These are phyloP conservation scores for Thuidium tamariscinum DNA, from an alignment of 225 moss, liverwort and hornwort species.

Conservation along the genomic window DNA sequence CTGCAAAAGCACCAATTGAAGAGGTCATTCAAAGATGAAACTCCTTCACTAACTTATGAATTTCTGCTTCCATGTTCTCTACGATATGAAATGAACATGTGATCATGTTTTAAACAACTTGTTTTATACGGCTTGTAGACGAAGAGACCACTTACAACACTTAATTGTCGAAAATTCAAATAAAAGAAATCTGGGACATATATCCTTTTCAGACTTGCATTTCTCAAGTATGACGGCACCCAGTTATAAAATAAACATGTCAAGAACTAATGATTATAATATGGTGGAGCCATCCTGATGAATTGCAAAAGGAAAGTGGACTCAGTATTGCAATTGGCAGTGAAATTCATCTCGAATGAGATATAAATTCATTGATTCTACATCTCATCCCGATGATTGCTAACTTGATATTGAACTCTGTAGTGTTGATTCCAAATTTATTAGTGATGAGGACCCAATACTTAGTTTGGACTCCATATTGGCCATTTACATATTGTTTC, in stretches of 20 bases:
- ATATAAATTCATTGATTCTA: not conserved
- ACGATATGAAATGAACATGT: not conserved
- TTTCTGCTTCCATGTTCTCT: not conserved
- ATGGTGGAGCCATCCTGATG: not conserved
- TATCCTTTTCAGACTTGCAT: not conserved
- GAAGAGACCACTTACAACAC: not conserved
- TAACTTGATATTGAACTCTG: not conserved
- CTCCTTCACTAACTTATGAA: not conserved
- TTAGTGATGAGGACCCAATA: not conserved
- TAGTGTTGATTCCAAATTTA: not conserved
- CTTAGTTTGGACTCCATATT: not conserved
- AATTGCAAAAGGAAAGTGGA: not conserved
- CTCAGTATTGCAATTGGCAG: not conserved
- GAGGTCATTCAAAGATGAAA: not conserved
- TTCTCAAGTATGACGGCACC: not conserved
- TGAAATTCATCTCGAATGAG: not conserved
- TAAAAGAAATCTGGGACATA: not conserved
- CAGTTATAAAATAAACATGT: not conserved
- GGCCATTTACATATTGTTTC: not conserved
- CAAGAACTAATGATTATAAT: not conserved
- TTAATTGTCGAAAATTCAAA: not conserved
- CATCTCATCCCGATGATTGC: not conserved
- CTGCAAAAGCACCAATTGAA: constrained; percentile 18
- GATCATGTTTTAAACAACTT: not conserved
- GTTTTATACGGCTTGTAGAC: not conserved